Evolutionary conservation across 495 filamentous ascomycete species (phyloP).

Genomic region (Ramalina intermedia): DNA sequence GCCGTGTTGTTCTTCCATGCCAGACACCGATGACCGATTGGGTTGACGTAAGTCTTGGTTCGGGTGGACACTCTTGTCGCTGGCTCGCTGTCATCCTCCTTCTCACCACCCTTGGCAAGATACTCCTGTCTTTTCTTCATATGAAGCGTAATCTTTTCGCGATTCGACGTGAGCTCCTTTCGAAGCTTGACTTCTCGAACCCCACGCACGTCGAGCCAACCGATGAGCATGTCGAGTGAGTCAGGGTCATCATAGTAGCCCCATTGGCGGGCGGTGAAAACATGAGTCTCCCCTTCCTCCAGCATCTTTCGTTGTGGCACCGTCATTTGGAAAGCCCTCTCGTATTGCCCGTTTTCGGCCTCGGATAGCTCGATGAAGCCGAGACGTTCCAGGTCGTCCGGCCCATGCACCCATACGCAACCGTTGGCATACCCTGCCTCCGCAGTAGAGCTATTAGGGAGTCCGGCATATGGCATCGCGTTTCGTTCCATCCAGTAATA

Average conservation of each 20-base stretch:
- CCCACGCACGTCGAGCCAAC: constrained; percentile 78
- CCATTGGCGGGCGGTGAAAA: constrained; percentile 71
- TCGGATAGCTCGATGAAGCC: constrained; percentile 71
- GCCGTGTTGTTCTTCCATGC: constrained; percentile 72
- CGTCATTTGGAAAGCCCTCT: constrained; percentile 57
- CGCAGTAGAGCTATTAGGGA: constrained; percentile 78
- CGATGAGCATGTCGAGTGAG: constrained; percentile 59
- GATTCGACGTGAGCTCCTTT: constrained; percentile 69
- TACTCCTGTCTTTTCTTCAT: constrained; percentile 71
- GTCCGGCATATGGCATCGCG: constrained; percentile 87
- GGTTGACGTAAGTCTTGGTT: constrained; percentile 51
- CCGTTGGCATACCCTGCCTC: constrained; percentile 83
- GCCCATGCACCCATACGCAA: constrained; percentile 90
- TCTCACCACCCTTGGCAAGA: constrained; percentile 35
- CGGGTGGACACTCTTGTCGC: constrained; percentile 60
- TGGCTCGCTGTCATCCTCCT: constrained; percentile 42
- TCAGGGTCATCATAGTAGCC: constrained; percentile 76
- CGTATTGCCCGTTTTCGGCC: constrained; percentile 44
- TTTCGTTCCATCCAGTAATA: constrained; percentile 99
- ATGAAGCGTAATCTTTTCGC: constrained; percentile 58
- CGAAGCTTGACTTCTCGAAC: constrained; percentile 68
- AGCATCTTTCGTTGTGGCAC: constrained; percentile 70
- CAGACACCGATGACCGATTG: constrained; percentile 54
- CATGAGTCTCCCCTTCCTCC: constrained; percentile 72
- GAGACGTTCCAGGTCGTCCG: constrained; percentile 72